Percentiles rank a stretch among this genome's conserved stretches.
Conservation (phyloP, 148 eudicot genomes). For the Chenopodium berlandieri region DNA sequence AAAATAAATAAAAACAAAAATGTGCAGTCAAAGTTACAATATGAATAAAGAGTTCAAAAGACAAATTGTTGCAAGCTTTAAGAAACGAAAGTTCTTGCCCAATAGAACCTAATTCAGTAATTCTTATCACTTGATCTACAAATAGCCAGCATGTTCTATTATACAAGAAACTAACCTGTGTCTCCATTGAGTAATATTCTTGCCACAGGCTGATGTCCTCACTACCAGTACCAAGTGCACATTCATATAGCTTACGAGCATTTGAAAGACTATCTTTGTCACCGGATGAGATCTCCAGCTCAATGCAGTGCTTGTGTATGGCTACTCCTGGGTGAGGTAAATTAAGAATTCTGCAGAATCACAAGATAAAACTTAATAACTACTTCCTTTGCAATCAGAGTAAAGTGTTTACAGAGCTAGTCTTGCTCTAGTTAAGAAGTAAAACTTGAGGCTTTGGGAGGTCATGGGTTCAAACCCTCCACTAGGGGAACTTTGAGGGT, state of each 20-base stretch:
- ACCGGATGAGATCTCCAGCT: constrained; percentile 63
- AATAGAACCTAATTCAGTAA: too few relatives aligned
- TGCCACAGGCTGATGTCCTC: constrained; percentile 72
- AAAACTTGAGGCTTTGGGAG: too few relatives aligned
- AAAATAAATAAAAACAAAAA: too few relatives aligned
- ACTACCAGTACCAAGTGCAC: constrained; percentile 62
- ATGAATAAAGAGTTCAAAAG: too few relatives aligned
- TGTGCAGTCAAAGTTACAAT: too few relatives aligned
- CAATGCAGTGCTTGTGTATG: constrained; percentile 55
- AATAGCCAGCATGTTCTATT: too few relatives aligned
- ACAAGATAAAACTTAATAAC: not conserved
- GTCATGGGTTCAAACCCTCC: too few relatives aligned
- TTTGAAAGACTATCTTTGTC: constrained; percentile 46
- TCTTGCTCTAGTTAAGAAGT: too few relatives aligned
- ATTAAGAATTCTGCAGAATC: constrained; percentile 47
- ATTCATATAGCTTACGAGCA: constrained; percentile 62
- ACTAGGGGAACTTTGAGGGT: too few relatives aligned
- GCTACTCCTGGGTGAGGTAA: constrained; percentile 82
- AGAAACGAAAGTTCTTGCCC: too few relatives aligned
- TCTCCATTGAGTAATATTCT: constrained; percentile 64
- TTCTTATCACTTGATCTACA: too few relatives aligned
- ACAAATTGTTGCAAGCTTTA: not conserved
- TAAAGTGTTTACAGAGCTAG: too few relatives aligned
- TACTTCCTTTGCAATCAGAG: not conserved
- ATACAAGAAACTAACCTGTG: constrained; percentile 41